Percentiles rank a stretch among this genome's conserved stretches.
Evolutionary conservation across 2,329 filamentous ascomycete species (phyloP).

Genomic region (Amphichorda felina): DNA sequence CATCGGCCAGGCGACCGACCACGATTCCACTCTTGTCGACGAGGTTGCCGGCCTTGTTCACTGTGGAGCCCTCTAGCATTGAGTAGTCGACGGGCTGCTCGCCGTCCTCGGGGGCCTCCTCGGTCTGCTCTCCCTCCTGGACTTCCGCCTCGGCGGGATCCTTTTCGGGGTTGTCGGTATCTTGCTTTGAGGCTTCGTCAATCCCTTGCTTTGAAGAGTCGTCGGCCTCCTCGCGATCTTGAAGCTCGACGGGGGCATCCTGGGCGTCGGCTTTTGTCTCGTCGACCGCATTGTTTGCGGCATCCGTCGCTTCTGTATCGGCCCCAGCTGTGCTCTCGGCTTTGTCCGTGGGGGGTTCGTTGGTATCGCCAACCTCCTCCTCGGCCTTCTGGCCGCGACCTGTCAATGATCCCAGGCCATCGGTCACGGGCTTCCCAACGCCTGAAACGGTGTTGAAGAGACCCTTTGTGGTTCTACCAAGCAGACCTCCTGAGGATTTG

Average conservation of each 20-base stretch:
- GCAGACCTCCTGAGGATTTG: constrained; percentile 8
- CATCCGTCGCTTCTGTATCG: constrained; percentile 5
- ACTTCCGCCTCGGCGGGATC: background rate
- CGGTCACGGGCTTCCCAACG: background rate
- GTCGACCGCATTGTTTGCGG: constrained; percentile 5
- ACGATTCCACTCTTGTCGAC: constrained; percentile 39
- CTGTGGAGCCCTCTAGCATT: constrained; percentile 37
- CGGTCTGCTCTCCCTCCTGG: constrained; percentile 1
- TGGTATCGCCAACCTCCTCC: background rate
- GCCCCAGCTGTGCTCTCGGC: background rate
- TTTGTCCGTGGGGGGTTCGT: background rate
- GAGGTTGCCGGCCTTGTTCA: constrained; percentile 49
- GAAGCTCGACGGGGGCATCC: too few relatives aligned
- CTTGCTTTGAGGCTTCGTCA: too few relatives aligned
- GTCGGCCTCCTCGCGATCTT: constrained; percentile 5
- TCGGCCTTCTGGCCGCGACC: constrained; percentile 1
- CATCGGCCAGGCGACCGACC: constrained; percentile 51
- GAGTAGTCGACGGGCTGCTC: constrained; percentile 27
- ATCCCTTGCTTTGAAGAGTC: too few relatives aligned
- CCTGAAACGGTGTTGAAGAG: constrained; percentile 12
- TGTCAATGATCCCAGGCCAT: too few relatives aligned
- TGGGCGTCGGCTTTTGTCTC: constrained; percentile 4
- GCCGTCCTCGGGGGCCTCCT: background rate
- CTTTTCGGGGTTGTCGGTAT: background rate
- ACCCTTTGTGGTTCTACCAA: constrained; percentile 13